phyloP scores from a whole-genome alignment of 345 rosid genomes.

The Schrenkiella parvula region DNA sequence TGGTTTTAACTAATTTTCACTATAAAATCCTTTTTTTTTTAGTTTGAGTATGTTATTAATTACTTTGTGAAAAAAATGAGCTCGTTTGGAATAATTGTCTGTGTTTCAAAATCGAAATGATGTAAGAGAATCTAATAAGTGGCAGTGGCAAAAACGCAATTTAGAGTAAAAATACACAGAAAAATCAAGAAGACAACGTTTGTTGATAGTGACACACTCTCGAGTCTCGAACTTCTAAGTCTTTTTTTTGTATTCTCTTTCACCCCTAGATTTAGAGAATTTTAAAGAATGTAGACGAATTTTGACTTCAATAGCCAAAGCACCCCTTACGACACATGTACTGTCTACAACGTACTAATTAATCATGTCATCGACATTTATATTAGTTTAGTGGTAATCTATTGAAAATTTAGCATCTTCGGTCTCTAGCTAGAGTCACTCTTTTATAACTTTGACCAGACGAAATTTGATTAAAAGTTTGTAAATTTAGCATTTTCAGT shows the following conservation, averaged over 20 bases:
- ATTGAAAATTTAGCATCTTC: not conserved
- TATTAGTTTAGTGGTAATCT: not conserved
- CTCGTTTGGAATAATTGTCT: not conserved
- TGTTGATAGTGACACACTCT: conserved; percentile 13
- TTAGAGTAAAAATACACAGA: not conserved
- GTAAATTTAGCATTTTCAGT: too few relatives aligned
- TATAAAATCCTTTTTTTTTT: not conserved
- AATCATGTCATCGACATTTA: not conserved
- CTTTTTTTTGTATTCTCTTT: conserved; percentile 5
- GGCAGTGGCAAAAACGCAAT: not conserved
- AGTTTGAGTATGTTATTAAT: not conserved
- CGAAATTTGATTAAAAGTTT: not conserved
- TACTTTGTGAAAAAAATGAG: not conserved
- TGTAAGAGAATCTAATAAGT: conserved; percentile 4
- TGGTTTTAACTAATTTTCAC: not conserved
- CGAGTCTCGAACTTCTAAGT: not conserved
- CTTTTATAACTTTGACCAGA: not conserved
- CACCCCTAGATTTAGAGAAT: conserved; percentile 5
- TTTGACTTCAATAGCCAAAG: conserved; percentile 15
- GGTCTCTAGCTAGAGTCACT: not conserved
- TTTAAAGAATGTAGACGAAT: not conserved
- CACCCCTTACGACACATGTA: conserved; percentile 4
- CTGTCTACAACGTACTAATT: not conserved
- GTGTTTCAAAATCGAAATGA: not conserved
- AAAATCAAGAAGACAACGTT: not conserved